These are phyloP conservation scores for Galeopsis tetrahit DNA, from an alignment of 257 asterid species.

Conservation along the genomic window DNA sequence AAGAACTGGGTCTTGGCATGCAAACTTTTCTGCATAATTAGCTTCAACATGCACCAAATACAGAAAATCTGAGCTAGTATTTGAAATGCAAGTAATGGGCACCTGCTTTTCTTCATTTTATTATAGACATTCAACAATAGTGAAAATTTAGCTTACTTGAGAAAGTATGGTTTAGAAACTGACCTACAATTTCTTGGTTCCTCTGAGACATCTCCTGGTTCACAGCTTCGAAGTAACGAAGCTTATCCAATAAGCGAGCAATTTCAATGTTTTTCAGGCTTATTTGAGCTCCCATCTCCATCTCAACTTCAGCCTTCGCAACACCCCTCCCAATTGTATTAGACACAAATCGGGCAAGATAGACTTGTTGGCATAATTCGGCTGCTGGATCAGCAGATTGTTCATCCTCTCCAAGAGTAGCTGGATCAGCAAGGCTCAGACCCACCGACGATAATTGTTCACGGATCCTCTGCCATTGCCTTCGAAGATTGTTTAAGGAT, in stretches of 20 bases:
- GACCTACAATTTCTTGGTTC: slow-evolving; percentile 93
- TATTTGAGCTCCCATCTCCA: slow-evolving; percentile 83
- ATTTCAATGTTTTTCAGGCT: slow-evolving; percentile 78
- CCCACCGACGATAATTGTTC: slow-evolving; percentile 69
- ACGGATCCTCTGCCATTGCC: slow-evolving; percentile 67
- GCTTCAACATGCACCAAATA: slow-evolving; percentile 15
- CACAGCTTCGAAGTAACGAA: slow-evolving; percentile 89
- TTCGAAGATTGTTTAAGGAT: slow-evolving; percentile 52
- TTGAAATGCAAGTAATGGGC: slow-evolving; percentile 15
- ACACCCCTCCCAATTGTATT: slow-evolving; percentile 82
- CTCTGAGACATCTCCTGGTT: slow-evolving; percentile 97
- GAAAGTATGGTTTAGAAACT: slow-evolving; percentile 43
- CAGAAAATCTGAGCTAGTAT: slow-evolving; percentile 18
- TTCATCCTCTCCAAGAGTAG: slow-evolving; percentile 51
- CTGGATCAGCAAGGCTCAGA: slow-evolving; percentile 55
- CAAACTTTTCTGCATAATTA: background rate
- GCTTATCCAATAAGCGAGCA: slow-evolving; percentile 82
- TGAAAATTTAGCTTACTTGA: slow-evolving; percentile 11
- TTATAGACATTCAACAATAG: slow-evolving; percentile 1
- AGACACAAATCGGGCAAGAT: slow-evolving; percentile 70
- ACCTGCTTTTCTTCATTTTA: background rate
- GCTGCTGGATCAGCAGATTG: slow-evolving; percentile 56
- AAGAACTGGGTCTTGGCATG: background rate
- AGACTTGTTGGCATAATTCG: slow-evolving; percentile 66
- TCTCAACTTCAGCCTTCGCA: slow-evolving; percentile 88